Percentiles rank a stretch among this genome's conserved stretches.
Evolutionary conservation across 1,284 basidiomycete species (phyloP).

Genomic region (Austroboletus niveus): DNA sequence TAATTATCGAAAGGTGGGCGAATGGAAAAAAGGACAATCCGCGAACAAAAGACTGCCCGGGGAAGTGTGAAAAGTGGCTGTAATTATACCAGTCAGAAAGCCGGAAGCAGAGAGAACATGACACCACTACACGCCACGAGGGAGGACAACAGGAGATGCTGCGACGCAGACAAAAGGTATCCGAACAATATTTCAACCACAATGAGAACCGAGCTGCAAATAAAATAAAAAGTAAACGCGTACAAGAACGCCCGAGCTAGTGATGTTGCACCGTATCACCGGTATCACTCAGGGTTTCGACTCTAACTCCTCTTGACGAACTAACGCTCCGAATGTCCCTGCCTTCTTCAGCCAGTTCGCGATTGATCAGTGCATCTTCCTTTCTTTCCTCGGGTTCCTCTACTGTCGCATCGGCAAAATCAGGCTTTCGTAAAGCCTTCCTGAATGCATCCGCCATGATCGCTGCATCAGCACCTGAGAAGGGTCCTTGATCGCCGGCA

Average conservation of each 20-base stretch:
- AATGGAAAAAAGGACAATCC: conserved; percentile 27
- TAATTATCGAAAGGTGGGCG: conserved; percentile 31
- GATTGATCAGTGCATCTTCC: conserved; percentile 52
- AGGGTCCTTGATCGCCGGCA: conserved; percentile 57
- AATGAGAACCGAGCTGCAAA: conserved; percentile 32
- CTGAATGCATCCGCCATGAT: conserved; percentile 88
- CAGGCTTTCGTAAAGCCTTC: conserved; percentile 78
- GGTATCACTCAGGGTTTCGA: conserved; percentile 65
- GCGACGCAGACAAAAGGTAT: conserved; percentile 32
- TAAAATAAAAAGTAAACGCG: conserved; percentile 33
- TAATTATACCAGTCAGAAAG: conserved; percentile 29
- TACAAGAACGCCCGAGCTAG: conserved; percentile 36
- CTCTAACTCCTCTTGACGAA: conserved; percentile 71
- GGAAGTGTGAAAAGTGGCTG: conserved; percentile 24
- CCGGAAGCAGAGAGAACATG: conserved; percentile 28
- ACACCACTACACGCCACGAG: conserved; percentile 32
- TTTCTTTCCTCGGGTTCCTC: conserved; percentile 59
- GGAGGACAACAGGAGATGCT: conserved; percentile 31
- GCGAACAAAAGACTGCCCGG: conserved; percentile 23
- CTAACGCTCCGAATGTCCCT: conserved; percentile 77
- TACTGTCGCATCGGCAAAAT: conserved; percentile 63
- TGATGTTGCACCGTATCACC: conserved; percentile 53
- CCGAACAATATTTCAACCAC: conserved; percentile 33
- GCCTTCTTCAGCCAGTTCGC: conserved; percentile 79
- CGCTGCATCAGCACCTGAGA: conserved; percentile 79